Evolutionary conservation across 2,329 filamentous ascomycete genomes (phyloP).

Genomic region (Aureobasidium sp.): DNA sequence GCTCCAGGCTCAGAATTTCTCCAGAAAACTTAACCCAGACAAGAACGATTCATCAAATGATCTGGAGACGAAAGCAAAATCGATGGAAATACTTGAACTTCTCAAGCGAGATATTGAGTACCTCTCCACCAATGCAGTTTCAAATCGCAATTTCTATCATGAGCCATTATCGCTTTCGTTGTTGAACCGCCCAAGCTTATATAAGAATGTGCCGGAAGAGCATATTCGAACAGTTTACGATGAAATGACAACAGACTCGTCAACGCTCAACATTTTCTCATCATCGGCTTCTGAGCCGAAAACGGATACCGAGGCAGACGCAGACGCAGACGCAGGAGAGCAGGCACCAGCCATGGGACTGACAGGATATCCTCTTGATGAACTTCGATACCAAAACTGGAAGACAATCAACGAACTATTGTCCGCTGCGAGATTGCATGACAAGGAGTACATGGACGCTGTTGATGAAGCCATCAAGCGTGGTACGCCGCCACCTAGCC

Average conservation of each 20-base stretch:
- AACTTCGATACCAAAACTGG: slow-evolving; percentile 46
- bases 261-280: not conserved
- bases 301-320: not conserved
- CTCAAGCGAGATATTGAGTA: not conserved
- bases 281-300: not conserved
- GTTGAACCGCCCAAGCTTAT: slow-evolving; percentile 15
- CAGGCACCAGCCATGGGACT: slow-evolving; percentile 21
- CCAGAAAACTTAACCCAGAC: not conserved
- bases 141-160: slow-evolving; percentile 30
- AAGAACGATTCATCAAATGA: not conserved
- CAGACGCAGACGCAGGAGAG: not conserved
- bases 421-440: slow-evolving; percentile 24
- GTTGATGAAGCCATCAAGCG: slow-evolving; percentile 24
- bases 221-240: slow-evolving; percentile 37
- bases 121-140: slow-evolving; percentile 12
- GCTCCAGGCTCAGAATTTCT: not conserved
- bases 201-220: slow-evolving; percentile 17
- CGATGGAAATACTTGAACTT: not conserved
- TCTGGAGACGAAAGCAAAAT: not conserved
- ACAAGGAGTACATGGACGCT: slow-evolving; percentile 21
- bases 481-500: slow-evolving; percentile 20
- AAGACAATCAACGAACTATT: slow-evolving; percentile 41
- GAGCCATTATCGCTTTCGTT: slow-evolving; percentile 33
- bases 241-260: slow-evolving; percentile 33
- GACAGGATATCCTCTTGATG: slow-evolving; percentile 37